phyloP scores from a whole-genome alignment of 2,329 filamentous ascomycete species.

The Alternaria incomplexa region DNA sequence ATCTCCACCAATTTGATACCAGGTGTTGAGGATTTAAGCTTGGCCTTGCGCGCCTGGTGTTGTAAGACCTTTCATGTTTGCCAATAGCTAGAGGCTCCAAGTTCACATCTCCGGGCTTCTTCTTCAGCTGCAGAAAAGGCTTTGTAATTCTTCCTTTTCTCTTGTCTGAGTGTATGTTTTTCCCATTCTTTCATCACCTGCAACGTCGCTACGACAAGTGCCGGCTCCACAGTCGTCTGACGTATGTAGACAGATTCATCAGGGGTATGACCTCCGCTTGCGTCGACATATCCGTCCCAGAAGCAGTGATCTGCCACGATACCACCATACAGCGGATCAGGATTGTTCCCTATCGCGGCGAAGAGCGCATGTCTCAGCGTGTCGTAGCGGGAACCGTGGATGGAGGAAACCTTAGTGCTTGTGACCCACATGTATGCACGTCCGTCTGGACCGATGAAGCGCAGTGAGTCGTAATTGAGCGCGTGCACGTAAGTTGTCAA shows the following conservation, averaged over 20 bases:
- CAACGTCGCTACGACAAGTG: constrained; percentile 38
- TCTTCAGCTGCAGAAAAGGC: constrained; percentile 31
- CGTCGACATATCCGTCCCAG: constrained; percentile 38
- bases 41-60: background rate
- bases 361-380: constrained; percentile 43
- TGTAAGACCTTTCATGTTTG: constrained; percentile 5
- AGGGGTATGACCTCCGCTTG: constrained; percentile 27
- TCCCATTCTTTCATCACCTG: constrained; percentile 46
- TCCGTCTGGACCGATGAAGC: constrained; percentile 38
- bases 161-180: constrained; percentile 27
- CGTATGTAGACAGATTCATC: constrained; percentile 41
- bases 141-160: constrained; percentile 24
- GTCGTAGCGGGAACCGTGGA: constrained; percentile 36
- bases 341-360: constrained; percentile 19
- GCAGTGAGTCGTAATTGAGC: constrained; percentile 39
- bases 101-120: constrained; percentile 22
- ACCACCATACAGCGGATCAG: constrained; percentile 39
- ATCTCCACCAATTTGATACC: background rate
- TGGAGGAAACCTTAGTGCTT: constrained; percentile 30
- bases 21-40: background rate
- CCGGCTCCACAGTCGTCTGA: constrained; percentile 27
- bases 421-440: constrained; percentile 40
- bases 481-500: constrained; percentile 41
- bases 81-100: constrained; percentile 39
- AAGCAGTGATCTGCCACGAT: constrained; percentile 46